Evolutionary conservation across 306 rosid genomes (phyloP), one percentile per base, ranked within the genome.

Genomic region (Begonia loranthoides): DNA sequence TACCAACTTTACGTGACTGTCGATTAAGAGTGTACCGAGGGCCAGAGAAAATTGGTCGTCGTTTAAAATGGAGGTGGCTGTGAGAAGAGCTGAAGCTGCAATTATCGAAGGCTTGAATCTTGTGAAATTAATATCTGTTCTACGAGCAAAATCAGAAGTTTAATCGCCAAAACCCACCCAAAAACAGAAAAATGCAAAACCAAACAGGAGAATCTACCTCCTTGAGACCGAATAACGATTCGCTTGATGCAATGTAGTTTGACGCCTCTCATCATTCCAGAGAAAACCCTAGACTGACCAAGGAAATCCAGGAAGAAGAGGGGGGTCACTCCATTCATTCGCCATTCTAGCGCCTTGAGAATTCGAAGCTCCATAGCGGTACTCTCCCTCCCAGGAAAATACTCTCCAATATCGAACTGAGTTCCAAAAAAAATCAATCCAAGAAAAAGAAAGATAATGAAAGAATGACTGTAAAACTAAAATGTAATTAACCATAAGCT

Each of bases 21-120:
- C 10, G 14, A 6, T 9, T 17, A 13, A 13, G 10, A 48, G 15
- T 12, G 11, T 48, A 8, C 17, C 17, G 5, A 13, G 11, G 0
- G 2, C 14, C 9, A 6, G 10, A 15, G 21, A 9, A 17, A 13
- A 8, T 3, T 48, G 51, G 16, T 40, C 4, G 47, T 19, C 12
- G n/a, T 38, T 15, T 9, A 54, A 14, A 54, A 54, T 14, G 2
- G 8, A 38, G 5, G 47, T 15, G 40, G 54, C 64, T 36, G 64
- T 48, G 38, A 59, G 48, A 59, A 59, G 64, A 12, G 56, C 55
- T 40, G 56, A 33, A 6, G 39, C 56, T 50, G 64, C 64, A 2
- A 59, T 49, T 17, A 59, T 44, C 14, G 64, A 50, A 38, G 56
- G 56, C 50, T 28, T 59, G 49, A 17, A 14, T 41, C 13, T 15